These are phyloP conservation scores for Cryptosporidium baileyi DNA, from an alignment of 169 alveolate species.

Conservation along the genomic window DNA sequence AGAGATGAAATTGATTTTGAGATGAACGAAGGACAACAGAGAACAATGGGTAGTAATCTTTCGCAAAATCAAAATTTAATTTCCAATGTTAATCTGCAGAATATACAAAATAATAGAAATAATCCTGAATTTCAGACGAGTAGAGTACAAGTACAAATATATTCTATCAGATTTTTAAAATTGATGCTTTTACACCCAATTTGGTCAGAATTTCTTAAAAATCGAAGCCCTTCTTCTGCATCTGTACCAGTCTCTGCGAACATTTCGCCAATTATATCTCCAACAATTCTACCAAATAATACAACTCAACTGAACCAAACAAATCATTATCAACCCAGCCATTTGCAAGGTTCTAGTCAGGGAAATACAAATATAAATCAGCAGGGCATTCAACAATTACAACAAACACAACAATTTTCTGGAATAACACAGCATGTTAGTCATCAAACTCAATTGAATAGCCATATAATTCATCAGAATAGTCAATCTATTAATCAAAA, in stretches of 20 bases:
- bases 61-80: not conserved
- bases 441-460: not conserved
- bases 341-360: not conserved
- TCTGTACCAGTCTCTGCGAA: slow-evolving; percentile 29
- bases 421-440: not conserved
- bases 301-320: not conserved
- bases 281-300: not conserved
- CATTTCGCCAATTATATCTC: slow-evolving; percentile 21
- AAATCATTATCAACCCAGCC: not conserved
- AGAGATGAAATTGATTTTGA: slow-evolving; percentile 54
- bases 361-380: not conserved
- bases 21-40: slow-evolving; percentile 11
- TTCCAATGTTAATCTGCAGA: not conserved
- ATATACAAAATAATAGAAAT: not conserved
- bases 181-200: slow-evolving; percentile 72
- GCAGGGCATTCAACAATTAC: slow-evolving; percentile 7
- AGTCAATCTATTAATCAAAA: slow-evolving; percentile 17
- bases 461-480: not conserved
- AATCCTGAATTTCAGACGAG: slow-evolving; percentile 10
- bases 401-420: slow-evolving; percentile 3
- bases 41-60: not conserved
- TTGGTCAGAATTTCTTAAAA: slow-evolving; percentile 70
- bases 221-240: not conserved
- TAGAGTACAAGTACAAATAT: slow-evolving; percentile 67
- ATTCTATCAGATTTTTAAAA: slow-evolving; percentile 72